These are phyloP conservation scores for Exophiala phaeomuriformis DNA, from an alignment of 2,329 filamentous ascomycete genomes.

Conservation along the genomic window DNA sequence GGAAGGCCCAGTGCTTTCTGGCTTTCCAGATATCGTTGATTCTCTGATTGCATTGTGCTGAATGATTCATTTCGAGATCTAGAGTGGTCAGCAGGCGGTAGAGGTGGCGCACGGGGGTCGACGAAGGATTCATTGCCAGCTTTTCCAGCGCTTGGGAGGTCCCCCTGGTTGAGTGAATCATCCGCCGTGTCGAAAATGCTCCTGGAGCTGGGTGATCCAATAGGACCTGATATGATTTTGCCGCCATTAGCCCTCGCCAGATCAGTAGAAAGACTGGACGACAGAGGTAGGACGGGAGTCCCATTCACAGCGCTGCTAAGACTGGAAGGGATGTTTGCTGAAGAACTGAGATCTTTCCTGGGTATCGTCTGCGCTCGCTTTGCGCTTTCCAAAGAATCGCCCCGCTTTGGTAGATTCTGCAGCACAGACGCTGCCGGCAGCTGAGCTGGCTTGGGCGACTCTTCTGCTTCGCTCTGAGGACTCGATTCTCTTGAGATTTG, in stretches of 20 bases:
- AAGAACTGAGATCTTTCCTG: slow-evolving; percentile 54
- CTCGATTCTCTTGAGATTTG: slow-evolving; percentile 55
- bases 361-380: slow-evolving; percentile 39
- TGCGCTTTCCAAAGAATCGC: slow-evolving; percentile 51
- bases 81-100: slow-evolving; percentile 41
- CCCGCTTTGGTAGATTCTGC: slow-evolving; percentile 46
- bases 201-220: slow-evolving; percentile 38
- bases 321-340: slow-evolving; percentile 31
- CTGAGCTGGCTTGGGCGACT: slow-evolving; percentile 33
- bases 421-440: slow-evolving; percentile 29
- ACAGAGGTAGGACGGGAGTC: slow-evolving; percentile 4
- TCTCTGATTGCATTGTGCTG: slow-evolving; percentile 36
- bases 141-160: slow-evolving; percentile 31
- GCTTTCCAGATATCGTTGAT: slow-evolving; percentile 35
- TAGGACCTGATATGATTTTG: slow-evolving; percentile 37
- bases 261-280: slow-evolving; percentile 9
- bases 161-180: slow-evolving; percentile 13
- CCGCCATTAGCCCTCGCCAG: slow-evolving; percentile 35
- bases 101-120: slow-evolving; percentile 51
- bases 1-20: slow-evolving; percentile 61
- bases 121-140: slow-evolving; percentile 48
- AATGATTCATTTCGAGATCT: slow-evolving; percentile 44
- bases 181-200: slow-evolving; percentile 38
- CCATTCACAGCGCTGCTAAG: slow-evolving; percentile 33
- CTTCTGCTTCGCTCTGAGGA: slow-evolving; percentile 46